Evolutionary conservation across 1,284 basidiomycete genomes (phyloP).

Genomic region (Heterobasidion occidentale): DNA sequence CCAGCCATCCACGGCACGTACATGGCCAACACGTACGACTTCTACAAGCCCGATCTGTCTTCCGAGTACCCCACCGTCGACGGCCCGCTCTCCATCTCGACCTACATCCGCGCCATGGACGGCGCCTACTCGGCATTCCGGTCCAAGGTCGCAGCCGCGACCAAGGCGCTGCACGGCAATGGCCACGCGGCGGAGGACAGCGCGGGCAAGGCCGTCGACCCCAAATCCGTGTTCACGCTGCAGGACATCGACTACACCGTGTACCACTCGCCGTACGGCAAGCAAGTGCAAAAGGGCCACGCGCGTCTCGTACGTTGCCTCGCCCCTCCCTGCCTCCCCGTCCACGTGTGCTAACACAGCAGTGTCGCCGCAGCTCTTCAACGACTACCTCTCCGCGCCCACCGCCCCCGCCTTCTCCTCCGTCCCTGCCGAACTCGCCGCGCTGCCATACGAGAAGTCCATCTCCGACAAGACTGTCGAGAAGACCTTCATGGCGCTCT

Average conservation of each 20-base stretch:
- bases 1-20: conserved; percentile 93
- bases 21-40: conserved; percentile 98
- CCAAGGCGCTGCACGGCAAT: conserved; percentile 8
- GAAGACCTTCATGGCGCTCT: conserved; percentile 81
- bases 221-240: conserved; percentile 13
- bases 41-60: conserved; percentile 92
- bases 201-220: conserved; percentile 12
- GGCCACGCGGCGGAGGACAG: conserved; percentile 5
- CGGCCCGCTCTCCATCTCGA: conserved; percentile 92
- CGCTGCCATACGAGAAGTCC: conserved; percentile 63
- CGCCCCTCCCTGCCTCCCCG: background rate
- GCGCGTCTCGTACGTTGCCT: conserved; percentile 11
- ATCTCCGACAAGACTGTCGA: conserved; percentile 93
- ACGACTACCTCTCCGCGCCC: conserved; percentile 87
- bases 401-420: conserved; percentile 67
- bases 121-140: conserved; percentile 84
- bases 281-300: conserved; percentile 15
- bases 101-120: conserved; percentile 94
- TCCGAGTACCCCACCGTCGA: conserved; percentile 97
- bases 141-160: conserved; percentile 52
- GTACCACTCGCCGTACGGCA: conserved; percentile 15
- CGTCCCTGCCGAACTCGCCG: conserved; percentile 64
- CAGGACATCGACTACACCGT: conserved; percentile 13
- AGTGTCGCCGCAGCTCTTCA: conserved; percentile 45
- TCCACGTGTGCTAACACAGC: background rate